A percentile compares a stretch with the other conserved stretches of the same genome.
phyloP scores from a whole-genome alignment of 1,284 basidiomycete species.

The Cryptococcus neoformans region DNA sequence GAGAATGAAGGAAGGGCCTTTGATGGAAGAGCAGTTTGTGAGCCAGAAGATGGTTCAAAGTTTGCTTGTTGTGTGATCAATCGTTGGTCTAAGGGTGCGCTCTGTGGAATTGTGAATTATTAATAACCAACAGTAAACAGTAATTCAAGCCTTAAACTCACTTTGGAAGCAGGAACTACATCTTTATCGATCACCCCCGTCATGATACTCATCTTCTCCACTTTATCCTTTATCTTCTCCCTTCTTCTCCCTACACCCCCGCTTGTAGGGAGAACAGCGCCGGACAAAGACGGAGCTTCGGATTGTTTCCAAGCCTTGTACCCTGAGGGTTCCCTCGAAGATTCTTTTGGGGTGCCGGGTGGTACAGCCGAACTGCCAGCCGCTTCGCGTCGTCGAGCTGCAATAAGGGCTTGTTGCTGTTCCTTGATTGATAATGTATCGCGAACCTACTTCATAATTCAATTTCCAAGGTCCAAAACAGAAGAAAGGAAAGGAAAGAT shows the following conservation, averaged over 20 bases:
- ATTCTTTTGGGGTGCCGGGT: too few relatives aligned
- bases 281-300: too few relatives aligned
- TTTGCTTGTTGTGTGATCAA: slow-evolving; percentile 39
- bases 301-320: too few relatives aligned
- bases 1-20: slow-evolving; percentile 32
- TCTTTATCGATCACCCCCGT: slow-evolving; percentile 27
- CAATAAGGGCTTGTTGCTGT: slow-evolving; percentile 47
- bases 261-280: too few relatives aligned
- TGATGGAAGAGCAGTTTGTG: slow-evolving; percentile 36
- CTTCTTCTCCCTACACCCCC: slow-evolving; percentile 34
- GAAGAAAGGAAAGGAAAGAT: not conserved
- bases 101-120: slow-evolving; percentile 13
- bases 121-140: not conserved
- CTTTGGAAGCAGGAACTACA: slow-evolving; percentile 37
- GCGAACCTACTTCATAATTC: slow-evolving; percentile 31
- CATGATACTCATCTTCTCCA: slow-evolving; percentile 43
- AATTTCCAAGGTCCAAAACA: not conserved
- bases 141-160: slow-evolving; percentile 11
- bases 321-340: too few relatives aligned
- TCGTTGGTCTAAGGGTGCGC: slow-evolving; percentile 41
- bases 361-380: not conserved
- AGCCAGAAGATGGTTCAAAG: slow-evolving; percentile 36
- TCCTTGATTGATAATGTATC: slow-evolving; percentile 46
- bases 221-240: slow-evolving; percentile 21
- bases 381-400: slow-evolving; percentile 36